phyloP scores from a whole-genome alignment of 371 early-diverging fungal genomes.

The Haplosporangium sp. region DNA sequence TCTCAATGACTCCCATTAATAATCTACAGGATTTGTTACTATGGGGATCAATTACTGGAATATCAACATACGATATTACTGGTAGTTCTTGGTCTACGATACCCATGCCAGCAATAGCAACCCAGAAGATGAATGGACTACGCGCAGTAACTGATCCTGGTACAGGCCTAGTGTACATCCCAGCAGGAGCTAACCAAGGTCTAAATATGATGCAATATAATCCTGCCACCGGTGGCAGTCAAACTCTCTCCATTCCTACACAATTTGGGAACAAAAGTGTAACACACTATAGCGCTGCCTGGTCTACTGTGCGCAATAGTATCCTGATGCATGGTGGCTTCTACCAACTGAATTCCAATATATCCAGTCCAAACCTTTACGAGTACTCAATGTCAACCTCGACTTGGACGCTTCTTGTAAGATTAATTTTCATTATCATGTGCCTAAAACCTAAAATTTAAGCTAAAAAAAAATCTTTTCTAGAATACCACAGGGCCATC shows the following conservation, averaged over 20 bases:
- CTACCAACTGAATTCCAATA: background rate
- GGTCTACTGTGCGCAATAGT: background rate
- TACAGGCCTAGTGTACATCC: background rate
- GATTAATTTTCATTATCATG: background rate
- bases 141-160: background rate
- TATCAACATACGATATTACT: background rate
- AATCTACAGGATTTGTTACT: background rate
- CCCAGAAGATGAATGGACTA: background rate
- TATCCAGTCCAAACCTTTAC: background rate
- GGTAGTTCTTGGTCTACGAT: background rate
- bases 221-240: background rate
- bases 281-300: background rate
- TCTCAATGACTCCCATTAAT: background rate
- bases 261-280: background rate
- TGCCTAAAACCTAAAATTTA: background rate
- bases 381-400: background rate
- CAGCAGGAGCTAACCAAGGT: background rate
- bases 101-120: background rate
- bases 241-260: background rate
- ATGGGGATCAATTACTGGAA: background rate
- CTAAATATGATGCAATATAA: background rate
- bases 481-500: constrained; percentile 6
- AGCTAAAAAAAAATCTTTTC: background rate
- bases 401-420: background rate
- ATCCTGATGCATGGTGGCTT: constrained; percentile 7